Base-by-base conservation (phyloP, 2,329 filamentous ascomycete genomes). In the Aspergillus vadensis region DNA sequence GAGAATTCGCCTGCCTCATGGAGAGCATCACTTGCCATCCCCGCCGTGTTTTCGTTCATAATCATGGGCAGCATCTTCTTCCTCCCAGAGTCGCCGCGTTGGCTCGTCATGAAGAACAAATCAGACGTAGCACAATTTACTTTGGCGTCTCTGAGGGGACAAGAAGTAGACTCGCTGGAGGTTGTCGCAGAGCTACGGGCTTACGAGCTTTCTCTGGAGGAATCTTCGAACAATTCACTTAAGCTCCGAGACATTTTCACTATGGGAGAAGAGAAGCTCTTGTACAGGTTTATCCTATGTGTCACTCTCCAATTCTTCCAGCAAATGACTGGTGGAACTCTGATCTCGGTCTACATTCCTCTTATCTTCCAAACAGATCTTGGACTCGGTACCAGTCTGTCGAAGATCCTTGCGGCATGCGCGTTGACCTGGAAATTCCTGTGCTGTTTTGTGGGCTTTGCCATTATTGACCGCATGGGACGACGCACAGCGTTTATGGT, bases 241-340 rank as follows among this genome's bases (percentile, higher is more conserved):
- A 48, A 27, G 7, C 49, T 85, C 69, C 65, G 71, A 3, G 82
- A 83, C 57, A 76, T 84, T 32, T 85, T 85, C 73, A 83, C 79
- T 62, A 82, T 81, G 76, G 77, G 75, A 57, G 76, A 80, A 57
- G 75, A 83, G 60, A 75, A 80, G 23, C 76, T 82, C 65, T 75
- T 83, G 52, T 80, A 83, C 69, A 79, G 82, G 32, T 78, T 79
- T 6, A 59, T 77, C 8, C 75, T 83, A 17, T 81, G 77, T 49
- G 79, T 81, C 58, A 73, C 80, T 63, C 80, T 81, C 67, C 80
- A 83, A 60, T 76, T 82, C 69, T 83, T 81, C 68, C 76, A 74
- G 48, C 72, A 82, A 54, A 70, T 75, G 58, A 65, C 61, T 17
- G 71, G 72, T 5, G 67, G 71, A 43, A 74, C 71, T 43, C 58